Conservation (phyloP, 805 yeast species). For the Ascoidea tarda region DNA sequence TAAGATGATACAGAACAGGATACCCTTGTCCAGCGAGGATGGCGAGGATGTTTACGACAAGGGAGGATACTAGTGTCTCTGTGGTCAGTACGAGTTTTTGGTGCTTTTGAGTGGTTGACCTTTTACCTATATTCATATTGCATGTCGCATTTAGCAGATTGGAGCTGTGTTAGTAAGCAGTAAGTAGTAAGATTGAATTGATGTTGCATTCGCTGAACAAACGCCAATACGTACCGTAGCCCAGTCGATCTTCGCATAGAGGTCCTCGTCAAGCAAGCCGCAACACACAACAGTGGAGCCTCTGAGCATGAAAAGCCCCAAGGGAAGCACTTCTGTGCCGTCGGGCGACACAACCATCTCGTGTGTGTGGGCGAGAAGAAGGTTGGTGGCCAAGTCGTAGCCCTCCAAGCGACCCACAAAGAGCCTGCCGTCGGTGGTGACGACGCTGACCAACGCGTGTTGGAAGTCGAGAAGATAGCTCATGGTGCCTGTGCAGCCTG, state of each 20-base stretch:
- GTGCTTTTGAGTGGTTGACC: conserved; percentile 2
- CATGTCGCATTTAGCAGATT: not conserved
- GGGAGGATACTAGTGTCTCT: too few species aligned
- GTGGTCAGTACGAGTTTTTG: not conserved
- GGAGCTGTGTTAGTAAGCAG: too few species aligned
- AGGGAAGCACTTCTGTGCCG: conserved; percentile 14
- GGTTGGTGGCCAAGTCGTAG: conserved; percentile 27
- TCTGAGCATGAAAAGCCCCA: conserved; percentile 28
- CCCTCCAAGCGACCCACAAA: conserved; percentile 15
- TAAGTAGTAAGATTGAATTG: too few species aligned
- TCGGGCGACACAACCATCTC: conserved; percentile 19
- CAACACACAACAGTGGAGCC: conserved; percentile 31
- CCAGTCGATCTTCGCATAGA: conserved; percentile 21
- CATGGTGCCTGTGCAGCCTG: conserved; percentile 1
- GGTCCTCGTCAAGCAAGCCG: conserved; percentile 24
- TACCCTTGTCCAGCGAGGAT: too few species aligned
- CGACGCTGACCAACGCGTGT: conserved; percentile 16
- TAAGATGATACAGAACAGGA: conserved; percentile 33
- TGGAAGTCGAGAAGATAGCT: conserved; percentile 6
- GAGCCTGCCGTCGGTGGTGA: conserved; percentile 22
- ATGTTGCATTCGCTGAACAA: not conserved
- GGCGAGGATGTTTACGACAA: too few species aligned
- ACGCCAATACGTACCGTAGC: conserved; percentile 10
- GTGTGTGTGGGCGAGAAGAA: conserved; percentile 22
- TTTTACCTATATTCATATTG: not conserved